Percentiles rank a stretch among this genome's conserved stretches.
phyloP scores from a whole-genome alignment of 345 rosid species.

The Brassica rapa region DNA sequence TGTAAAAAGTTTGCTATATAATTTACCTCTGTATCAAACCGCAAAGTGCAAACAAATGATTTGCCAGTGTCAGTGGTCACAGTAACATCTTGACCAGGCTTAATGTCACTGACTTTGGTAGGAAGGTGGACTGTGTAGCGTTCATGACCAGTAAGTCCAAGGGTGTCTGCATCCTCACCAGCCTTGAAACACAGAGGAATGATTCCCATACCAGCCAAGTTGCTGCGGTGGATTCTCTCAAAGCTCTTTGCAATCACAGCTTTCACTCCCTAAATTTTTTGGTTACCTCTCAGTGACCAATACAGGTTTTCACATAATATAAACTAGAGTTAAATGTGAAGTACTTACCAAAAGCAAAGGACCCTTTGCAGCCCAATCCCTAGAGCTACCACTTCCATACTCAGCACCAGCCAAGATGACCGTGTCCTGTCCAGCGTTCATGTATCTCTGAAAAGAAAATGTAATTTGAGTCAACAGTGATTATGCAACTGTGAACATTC shows the following conservation, averaged over 20 bases:
- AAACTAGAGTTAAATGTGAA: slow-evolving; percentile 10
- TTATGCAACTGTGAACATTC: neutral
- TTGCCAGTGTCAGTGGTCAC: slow-evolving; percentile 68
- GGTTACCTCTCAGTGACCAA: slow-evolving; percentile 1
- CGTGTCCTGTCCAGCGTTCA: slow-evolving; percentile 62
- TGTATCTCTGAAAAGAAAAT: slow-evolving; percentile 57
- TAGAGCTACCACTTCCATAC: slow-evolving; percentile 88
- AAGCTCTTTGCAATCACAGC: slow-evolving; percentile 71
- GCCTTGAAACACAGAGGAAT: slow-evolving; percentile 64
- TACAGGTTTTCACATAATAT: slow-evolving; percentile 1
- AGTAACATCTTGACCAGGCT: slow-evolving; percentile 75
- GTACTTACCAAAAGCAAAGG: slow-evolving; percentile 66
- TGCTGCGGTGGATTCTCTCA: slow-evolving; percentile 69
- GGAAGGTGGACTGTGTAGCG: slow-evolving; percentile 65
- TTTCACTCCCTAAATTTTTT: slow-evolving; percentile 55
- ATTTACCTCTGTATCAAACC: slow-evolving; percentile 84
- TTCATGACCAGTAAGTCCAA: slow-evolving; percentile 63
- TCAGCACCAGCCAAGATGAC: slow-evolving; percentile 83
- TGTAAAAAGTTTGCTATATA: neutral
- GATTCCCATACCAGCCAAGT: slow-evolving; percentile 66
- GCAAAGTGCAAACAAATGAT: slow-evolving; percentile 66
- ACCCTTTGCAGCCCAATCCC: slow-evolving; percentile 97
- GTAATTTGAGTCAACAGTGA: neutral
- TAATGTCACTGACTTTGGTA: slow-evolving; percentile 59
- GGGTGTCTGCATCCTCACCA: slow-evolving; percentile 57